A percentile compares a stretch with the other conserved stretches of the same genome.
phyloP scores from a whole-genome alignment of 2,329 filamentous ascomycete species.

The Talaromyces atroroseus region DNA sequence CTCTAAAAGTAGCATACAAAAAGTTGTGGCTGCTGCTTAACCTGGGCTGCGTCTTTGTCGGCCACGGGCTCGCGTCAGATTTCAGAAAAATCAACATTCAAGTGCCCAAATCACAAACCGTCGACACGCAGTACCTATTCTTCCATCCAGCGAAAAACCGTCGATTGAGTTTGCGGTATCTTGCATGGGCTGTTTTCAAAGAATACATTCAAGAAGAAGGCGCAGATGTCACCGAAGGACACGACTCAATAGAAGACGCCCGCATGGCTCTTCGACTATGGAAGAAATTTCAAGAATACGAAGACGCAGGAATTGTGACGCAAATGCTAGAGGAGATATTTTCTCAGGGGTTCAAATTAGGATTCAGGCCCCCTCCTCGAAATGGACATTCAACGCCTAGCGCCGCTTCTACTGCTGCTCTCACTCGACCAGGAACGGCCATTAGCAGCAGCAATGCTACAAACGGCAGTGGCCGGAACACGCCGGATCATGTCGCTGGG shows the following conservation, averaged over 20 bases:
- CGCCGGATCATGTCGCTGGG: conserved; percentile 25
- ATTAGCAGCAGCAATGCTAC: conserved; percentile 27
- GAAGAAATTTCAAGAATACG: conserved; percentile 83
- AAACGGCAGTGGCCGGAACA: conserved; percentile 37
- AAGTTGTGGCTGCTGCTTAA: conserved; percentile 97
- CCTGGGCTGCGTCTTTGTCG: conserved; percentile 86
- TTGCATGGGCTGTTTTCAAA: conserved; percentile 85
- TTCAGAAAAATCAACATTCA: conserved; percentile 98
- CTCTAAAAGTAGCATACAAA: conserved; percentile 90
- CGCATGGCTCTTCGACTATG: conserved; percentile 83
- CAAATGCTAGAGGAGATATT: conserved; percentile 85
- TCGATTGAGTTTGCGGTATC: conserved; percentile 84
- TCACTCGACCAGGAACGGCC: conserved; percentile 35
- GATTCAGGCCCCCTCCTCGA: conserved; percentile 52
- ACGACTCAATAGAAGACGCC: conserved; percentile 95
- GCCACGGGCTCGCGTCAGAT: conserved; percentile 88
- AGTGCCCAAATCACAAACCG: conserved; percentile 80
- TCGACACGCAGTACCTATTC: conserved; percentile 91
- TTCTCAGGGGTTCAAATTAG: conserved; percentile 54
- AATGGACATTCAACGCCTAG: conserved; percentile 20
- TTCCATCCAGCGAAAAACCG: conserved; percentile 73
- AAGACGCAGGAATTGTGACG: conserved; percentile 77
- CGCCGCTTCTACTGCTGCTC: conserved; percentile 11
- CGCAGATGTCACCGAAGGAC: conserved; percentile 43
- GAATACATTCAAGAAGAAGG: conserved; percentile 90